Evolutionary conservation across 1,284 basidiomycete genomes (phyloP), one percentile per base, ranked within the genome.

Genomic region (Kalmanozyma brasiliensis): DNA sequence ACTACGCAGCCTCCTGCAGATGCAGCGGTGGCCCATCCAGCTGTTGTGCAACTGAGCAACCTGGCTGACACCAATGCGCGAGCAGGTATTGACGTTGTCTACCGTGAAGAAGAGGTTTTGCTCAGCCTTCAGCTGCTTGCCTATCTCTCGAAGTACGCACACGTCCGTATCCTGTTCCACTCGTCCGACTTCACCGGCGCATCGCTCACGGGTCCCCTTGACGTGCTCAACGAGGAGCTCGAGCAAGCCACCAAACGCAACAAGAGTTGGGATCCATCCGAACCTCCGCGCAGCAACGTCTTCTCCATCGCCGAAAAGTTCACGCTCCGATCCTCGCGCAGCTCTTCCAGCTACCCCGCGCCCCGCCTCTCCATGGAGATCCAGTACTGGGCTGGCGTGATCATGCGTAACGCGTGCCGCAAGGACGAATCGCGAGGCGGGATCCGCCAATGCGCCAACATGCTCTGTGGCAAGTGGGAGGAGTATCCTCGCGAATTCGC

Each of bases 311-410:
- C 98, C 19, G 95, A 98, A 82, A 86, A 93, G 42, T 98, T 96
- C 85, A 98, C 95, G 0, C 94, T 94, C 84, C 88, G 93, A 42
- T 91, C 93, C 0, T 91, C 91, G 47, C 88, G 90, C 19, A 88
- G 88, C 35, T 65, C 57, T 43, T 46, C 65, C 22, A 44, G 66
- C 10, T 67, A 63, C 40, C 67, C 73, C 23, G 59, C 59, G 30
- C 89, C 71, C 84, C 92, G 59, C 87, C 85, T 98, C 6, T 93
- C 94, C 0, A 86, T 86, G 20, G 94, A 98, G 83, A 96, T 98
- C 47, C 93, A 98, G 84, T 98, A 97, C 80, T 98, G 95, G 96
- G 95, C 95, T 0, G 94, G 94, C 4, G 95, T 98, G 13, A 97
- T 98, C 78, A 98, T 98, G 95, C 88, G 96, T 49, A 98, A 98